Percentiles rank a stretch among this genome's conserved stretches.
Evolutionary conservation across 148 eudicot species (phyloP).

Genomic region (Persicaria tinctoria): DNA sequence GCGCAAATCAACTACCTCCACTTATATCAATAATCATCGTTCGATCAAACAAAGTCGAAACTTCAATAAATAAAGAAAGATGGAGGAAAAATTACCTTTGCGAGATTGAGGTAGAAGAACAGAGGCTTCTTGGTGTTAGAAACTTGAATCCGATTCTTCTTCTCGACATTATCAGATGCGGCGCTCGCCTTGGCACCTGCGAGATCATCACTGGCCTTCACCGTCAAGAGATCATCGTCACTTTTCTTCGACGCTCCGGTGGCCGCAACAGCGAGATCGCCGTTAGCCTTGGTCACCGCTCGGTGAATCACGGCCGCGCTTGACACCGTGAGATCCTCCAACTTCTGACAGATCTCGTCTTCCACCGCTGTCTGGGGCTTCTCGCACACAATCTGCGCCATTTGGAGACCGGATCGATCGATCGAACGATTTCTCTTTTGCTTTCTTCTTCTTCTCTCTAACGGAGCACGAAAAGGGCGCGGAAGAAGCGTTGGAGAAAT

Average conservation of each 20-base stretch:
- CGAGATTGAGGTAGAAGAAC: constrained; percentile 26
- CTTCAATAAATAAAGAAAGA: neutral
- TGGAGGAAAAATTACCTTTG: constrained; percentile 14
- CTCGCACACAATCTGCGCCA: constrained; percentile 10
- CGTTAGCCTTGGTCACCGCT: neutral
- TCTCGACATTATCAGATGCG: neutral
- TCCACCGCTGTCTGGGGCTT: neutral
- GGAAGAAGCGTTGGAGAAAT: neutral
- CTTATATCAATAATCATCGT: neutral
- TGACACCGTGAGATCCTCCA: neutral
- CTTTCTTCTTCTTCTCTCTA: neutral
- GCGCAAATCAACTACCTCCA: neutral
- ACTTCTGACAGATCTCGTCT: neutral
- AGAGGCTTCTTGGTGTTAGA: constrained; percentile 26
- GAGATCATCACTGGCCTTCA: neutral
- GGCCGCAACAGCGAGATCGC: neutral
- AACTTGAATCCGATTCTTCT: constrained; percentile 24
- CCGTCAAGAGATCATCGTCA: too few relatives aligned
- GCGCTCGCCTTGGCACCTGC: neutral
- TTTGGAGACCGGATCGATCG: neutral
- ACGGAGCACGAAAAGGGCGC: constrained; percentile 10
- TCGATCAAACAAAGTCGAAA: neutral
- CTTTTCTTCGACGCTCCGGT: neutral
- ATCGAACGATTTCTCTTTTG: constrained; percentile 2
- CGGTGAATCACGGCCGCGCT: neutral